Evolutionary conservation across 441 rosid species (phyloP).

Genomic region (Erodium trifolium): DNA sequence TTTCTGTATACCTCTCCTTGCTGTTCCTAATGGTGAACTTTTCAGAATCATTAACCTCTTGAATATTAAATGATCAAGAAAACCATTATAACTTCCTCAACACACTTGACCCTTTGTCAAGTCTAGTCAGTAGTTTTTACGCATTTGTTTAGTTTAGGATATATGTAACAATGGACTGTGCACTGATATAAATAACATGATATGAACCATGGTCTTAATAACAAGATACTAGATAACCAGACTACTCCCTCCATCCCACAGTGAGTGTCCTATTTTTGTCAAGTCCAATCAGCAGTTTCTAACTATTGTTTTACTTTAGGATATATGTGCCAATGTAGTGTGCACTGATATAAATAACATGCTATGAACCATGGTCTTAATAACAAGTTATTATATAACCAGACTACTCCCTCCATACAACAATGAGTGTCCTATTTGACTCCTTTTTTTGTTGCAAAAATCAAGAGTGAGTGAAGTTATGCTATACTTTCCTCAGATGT

Average conservation of each 20-base stretch:
- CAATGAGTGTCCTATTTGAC: too few species aligned
- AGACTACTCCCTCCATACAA: too few species aligned
- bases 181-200: constrained; percentile 3
- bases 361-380: too few species aligned
- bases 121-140: not conserved
- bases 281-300: too few species aligned
- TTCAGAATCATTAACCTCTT: not conserved
- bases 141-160: not conserved
- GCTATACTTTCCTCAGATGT: not conserved
- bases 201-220: not conserved
- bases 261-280: not conserved
- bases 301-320: too few species aligned
- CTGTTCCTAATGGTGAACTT: not conserved
- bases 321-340: too few species aligned
- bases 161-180: not conserved
- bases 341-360: too few species aligned
- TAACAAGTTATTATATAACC: too few species aligned
- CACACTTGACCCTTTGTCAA: not conserved
- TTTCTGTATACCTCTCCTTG: not conserved
- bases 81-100: not conserved
- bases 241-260: not conserved
- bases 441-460: not conserved
- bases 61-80: not conserved
- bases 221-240: constrained; percentile 4
- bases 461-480: not conserved